phyloP scores from a whole-genome alignment of 441 rosid genomes.

The Syzygium syzygioides region DNA sequence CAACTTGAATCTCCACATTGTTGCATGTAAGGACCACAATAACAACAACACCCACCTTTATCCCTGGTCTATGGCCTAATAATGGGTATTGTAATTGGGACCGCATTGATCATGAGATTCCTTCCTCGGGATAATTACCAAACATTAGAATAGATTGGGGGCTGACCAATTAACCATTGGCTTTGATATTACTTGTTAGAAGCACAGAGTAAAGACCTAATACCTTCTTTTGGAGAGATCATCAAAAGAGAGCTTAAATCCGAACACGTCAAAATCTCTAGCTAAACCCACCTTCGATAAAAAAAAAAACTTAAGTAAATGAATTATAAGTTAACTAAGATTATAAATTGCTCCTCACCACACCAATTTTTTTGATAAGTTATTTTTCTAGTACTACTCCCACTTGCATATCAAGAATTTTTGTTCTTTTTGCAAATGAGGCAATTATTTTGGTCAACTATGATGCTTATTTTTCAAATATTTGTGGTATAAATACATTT shows the following conservation, averaged over 20 bases:
- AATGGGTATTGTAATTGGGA: background rate
- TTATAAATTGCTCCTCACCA: background rate
- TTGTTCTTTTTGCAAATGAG: background rate
- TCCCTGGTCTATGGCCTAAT: background rate
- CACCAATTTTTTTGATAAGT: background rate
- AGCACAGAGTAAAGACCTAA: accelerated
- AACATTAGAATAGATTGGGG: background rate
- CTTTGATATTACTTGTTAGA: background rate
- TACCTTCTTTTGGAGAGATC: background rate
- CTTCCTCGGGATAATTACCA: background rate
- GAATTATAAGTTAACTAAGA: background rate
- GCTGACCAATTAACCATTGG: background rate
- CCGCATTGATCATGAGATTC: background rate
- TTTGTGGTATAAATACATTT: background rate
- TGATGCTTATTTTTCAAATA: background rate
- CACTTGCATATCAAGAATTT: background rate
- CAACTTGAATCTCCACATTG: background rate
- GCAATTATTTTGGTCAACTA: background rate
- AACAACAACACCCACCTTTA: background rate
- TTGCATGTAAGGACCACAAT: background rate
- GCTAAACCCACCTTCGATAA: too few species aligned
- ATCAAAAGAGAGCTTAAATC: background rate
- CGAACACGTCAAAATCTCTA: background rate
- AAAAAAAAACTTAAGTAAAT: background rate
- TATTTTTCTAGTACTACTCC: background rate